Conservation (phyloP, 192 early-diverging fungal genomes). For the Spinellus fusiger region DNA sequence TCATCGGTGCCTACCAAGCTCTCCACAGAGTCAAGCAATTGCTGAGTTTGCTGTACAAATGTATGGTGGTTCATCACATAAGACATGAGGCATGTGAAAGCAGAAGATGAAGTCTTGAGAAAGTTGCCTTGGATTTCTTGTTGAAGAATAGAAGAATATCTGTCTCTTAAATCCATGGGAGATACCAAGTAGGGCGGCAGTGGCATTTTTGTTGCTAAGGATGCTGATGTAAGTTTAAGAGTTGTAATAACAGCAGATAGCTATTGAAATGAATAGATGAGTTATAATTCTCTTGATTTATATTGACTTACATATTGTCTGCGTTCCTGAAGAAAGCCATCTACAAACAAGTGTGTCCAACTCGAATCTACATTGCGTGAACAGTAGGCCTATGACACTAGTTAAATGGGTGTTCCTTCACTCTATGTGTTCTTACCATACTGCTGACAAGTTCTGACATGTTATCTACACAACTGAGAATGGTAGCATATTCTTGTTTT, state of each 20-base stretch:
- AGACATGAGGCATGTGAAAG: not conserved
- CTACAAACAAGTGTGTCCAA: not conserved
- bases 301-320: not conserved
- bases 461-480: slow-evolving; percentile 30
- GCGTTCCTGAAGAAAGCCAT: not conserved
- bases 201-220: slow-evolving; percentile 24
- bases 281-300: not conserved
- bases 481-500: slow-evolving; percentile 11
- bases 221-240: slow-evolving; percentile 20
- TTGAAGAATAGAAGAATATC: slow-evolving; percentile 2
- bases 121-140: not conserved
- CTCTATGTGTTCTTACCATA: slow-evolving; percentile 16
- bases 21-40: not conserved
- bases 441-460: slow-evolving; percentile 25
- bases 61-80: slow-evolving; percentile 8
- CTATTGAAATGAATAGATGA: not conserved
- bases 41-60: slow-evolving; percentile 11
- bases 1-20: slow-evolving; percentile 7
- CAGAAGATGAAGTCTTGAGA: not conserved
- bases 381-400: not conserved
- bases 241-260: slow-evolving; percentile 21
- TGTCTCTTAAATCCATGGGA: slow-evolving; percentile 7
- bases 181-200: slow-evolving; percentile 23
- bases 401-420: not conserved
- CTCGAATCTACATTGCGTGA: not conserved